phyloP scores from a whole-genome alignment of 2,329 filamentous ascomycete genomes.

The Colletotrichum caudatum region DNA sequence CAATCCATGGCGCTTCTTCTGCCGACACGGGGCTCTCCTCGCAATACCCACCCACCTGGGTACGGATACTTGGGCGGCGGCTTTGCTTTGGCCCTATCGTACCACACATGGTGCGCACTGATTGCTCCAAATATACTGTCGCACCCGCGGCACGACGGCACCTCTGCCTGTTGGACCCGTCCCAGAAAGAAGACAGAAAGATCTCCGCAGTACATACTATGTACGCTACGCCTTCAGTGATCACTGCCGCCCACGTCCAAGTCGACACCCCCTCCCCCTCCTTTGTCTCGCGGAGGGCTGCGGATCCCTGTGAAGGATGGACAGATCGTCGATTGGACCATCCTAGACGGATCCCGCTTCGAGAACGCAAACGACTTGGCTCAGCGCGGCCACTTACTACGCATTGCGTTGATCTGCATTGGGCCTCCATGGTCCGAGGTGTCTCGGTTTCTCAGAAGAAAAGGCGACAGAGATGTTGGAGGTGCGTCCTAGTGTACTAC shows the following conservation, averaged over 20 bases:
- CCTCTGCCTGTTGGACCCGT: constrained; percentile 18
- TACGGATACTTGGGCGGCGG: constrained; percentile 3
- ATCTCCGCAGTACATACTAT: neutral
- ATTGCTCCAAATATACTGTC: constrained; percentile 10
- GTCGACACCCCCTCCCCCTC: neutral
- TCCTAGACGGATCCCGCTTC: constrained; percentile 22
- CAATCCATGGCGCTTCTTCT: constrained; percentile 22
- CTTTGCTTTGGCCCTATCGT: constrained; percentile 28
- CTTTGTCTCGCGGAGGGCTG: constrained; percentile 2
- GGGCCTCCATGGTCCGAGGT: constrained; percentile 25
- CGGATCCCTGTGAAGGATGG: constrained; percentile 20
- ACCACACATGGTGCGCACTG: constrained; percentile 16
- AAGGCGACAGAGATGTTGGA: constrained; percentile 18
- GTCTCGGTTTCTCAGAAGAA: constrained; percentile 24
- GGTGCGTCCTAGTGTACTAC: neutral
- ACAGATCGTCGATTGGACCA: constrained; percentile 32
- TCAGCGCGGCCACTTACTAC: constrained; percentile 18
- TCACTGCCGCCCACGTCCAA: constrained; percentile 2
- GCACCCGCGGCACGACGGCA: constrained; percentile 32
- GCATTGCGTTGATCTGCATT: constrained; percentile 33
- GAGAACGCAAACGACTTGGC: constrained; percentile 37
- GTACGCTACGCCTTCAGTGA: neutral
- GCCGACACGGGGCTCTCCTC: constrained; percentile 2
- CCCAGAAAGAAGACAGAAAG: neutral
- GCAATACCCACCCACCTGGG: constrained; percentile 4